These are phyloP conservation scores for Fusarium sp. DNA, from an alignment of 2,329 filamentous ascomycete species.

Conservation along the genomic window DNA sequence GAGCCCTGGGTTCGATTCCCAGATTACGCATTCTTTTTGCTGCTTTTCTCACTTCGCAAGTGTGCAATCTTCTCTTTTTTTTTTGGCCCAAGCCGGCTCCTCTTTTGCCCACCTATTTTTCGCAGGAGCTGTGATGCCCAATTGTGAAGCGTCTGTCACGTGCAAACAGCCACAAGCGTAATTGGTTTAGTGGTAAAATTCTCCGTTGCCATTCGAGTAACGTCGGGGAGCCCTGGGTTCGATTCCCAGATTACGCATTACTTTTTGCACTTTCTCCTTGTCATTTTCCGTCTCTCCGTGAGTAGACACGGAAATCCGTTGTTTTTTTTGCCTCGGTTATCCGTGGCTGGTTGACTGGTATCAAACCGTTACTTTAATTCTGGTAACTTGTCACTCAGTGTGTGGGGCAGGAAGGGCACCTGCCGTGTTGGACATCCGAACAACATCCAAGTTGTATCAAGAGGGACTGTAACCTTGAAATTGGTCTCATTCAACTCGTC, in stretches of 20 bases:
- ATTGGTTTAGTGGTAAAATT: background rate
- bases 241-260: background rate
- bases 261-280: background rate
- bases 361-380: background rate
- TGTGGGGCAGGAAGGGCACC: background rate
- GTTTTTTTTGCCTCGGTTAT: background rate
- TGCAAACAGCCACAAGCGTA: background rate
- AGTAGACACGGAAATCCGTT: background rate
- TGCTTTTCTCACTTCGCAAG: too few relatives aligned
- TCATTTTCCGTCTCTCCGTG: background rate
- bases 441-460: background rate
- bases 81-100: too few relatives aligned
- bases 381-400: background rate
- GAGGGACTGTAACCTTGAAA: background rate
- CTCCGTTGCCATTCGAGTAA: background rate
- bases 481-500: background rate
- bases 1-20: background rate
- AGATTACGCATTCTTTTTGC: background rate
- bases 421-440: background rate
- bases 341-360: background rate
- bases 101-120: too few relatives aligned
- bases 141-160: too few relatives aligned
- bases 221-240: background rate
- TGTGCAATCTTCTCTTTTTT: too few relatives aligned
- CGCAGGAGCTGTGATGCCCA: too few relatives aligned